phyloP scores from a whole-genome alignment of 1,284 basidiomycete genomes.

The Heliocybe sulcata region DNA sequence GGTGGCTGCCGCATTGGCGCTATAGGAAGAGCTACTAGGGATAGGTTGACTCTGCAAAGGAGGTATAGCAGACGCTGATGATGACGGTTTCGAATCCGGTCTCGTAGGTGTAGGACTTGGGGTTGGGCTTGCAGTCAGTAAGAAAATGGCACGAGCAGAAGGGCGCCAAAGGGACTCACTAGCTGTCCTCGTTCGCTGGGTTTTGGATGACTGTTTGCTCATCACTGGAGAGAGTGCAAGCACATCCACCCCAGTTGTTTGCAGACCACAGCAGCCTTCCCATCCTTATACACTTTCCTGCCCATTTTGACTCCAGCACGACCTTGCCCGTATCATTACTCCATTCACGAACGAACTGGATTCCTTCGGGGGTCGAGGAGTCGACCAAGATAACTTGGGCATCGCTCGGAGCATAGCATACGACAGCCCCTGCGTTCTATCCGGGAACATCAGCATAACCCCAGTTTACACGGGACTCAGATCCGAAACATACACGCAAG shows the following conservation, averaged over 20 bases:
- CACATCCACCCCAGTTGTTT: slow-evolving; percentile 1
- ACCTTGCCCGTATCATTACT: background rate
- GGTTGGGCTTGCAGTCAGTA: background rate
- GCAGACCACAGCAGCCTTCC: background rate
- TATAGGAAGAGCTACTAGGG: background rate
- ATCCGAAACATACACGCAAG: slow-evolving; percentile 1
- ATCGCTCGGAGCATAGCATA: background rate
- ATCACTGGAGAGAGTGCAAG: background rate
- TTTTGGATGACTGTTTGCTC: background rate
- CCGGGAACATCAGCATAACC: background rate
- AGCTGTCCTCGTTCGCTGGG: background rate
- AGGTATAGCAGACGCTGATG: background rate
- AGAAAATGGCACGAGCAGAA: background rate
- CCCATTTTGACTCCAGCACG: background rate
- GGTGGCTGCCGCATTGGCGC: background rate
- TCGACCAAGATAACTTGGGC: background rate
- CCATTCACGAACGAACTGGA: background rate
- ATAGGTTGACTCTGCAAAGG: background rate
- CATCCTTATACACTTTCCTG: background rate
- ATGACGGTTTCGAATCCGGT: background rate
- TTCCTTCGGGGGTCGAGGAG: background rate
- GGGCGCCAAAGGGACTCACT: background rate
- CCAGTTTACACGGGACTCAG: too few species aligned
- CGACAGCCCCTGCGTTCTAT: background rate
- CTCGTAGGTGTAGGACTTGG: background rate